Conservation (phyloP, 2,329 filamentous ascomycete genomes). For the Fusarium pseudograminearum region DNA sequence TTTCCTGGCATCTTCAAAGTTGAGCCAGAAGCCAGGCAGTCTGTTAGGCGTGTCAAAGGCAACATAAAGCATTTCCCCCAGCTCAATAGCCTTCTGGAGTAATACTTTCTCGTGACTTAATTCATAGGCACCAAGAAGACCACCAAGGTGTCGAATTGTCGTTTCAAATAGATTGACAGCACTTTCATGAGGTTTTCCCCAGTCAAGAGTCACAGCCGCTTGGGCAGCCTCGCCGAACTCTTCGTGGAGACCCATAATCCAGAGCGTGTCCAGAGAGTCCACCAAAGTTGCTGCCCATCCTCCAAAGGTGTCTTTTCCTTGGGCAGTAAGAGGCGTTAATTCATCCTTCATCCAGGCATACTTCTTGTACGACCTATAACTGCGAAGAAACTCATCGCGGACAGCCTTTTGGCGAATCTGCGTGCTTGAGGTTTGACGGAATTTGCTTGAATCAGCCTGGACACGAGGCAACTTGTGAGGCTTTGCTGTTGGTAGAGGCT, state of each 20-base stretch:
- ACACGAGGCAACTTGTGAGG: conserved; percentile 48
- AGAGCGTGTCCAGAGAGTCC: conserved; percentile 71
- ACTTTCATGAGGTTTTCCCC: conserved; percentile 57
- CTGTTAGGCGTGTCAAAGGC: conserved; percentile 68
- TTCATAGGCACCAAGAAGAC: conserved; percentile 64
- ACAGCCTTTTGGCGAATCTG: conserved; percentile 56
- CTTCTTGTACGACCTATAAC: conserved; percentile 64
- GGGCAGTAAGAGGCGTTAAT: conserved; percentile 62
- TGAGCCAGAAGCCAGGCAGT: conserved; percentile 61
- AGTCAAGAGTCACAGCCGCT: conserved; percentile 64
- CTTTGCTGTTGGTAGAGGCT: conserved; percentile 48
- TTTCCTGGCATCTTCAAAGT: conserved; percentile 59
- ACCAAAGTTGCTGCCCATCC: conserved; percentile 71
- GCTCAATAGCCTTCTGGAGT: conserved; percentile 27
- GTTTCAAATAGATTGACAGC: conserved; percentile 67
- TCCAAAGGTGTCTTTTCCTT: conserved; percentile 62
- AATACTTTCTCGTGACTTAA: conserved; percentile 59
- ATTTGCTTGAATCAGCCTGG: conserved; percentile 47
- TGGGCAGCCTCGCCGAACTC: conserved; percentile 65
- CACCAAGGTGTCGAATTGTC: conserved; percentile 66
- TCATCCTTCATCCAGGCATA: conserved; percentile 69
- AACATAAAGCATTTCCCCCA: conserved; percentile 65
- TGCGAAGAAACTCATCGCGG: conserved; percentile 57
- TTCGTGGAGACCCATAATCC: conserved; percentile 70
- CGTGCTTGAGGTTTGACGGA: conserved; percentile 31